Evolutionary conservation across 2,329 filamentous ascomycete genomes (phyloP), one percentile per base, ranked within the genome.

Genomic region (Clonostachys rhizophaga): DNA sequence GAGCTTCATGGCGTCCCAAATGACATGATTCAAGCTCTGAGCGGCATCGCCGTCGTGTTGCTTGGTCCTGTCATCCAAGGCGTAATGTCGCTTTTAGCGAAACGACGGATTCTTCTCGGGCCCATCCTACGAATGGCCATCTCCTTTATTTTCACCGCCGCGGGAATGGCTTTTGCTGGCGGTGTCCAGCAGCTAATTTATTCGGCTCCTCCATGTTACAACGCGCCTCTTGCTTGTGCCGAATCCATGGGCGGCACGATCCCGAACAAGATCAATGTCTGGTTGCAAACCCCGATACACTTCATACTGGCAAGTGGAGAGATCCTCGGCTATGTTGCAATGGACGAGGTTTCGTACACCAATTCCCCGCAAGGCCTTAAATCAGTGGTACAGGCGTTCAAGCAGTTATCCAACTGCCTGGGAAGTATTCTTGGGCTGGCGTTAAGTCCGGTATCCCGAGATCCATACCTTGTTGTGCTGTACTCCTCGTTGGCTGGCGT

Each of bases 341-440:
- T 80, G 50, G 74, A 86, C 12, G 85, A 89, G 60, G 88, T 88
- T 54, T 85, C 84, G 14, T 89, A 83, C 65, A 86, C 83, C 56
- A 87, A 88, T 64, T 85, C 85, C 0, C 85, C 85, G 3, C 24
- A 34, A 12, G 30, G 42, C 24, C 24, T 43, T 5, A 43, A 34
- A 30, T 16, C 18, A n/a, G n/a, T 43, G 4, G 42, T 43, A 7
- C 42, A 43, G 42, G 42, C 42, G 17, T n/a, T 34, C 13, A 34
- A n/a, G 42, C 42, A 43, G 47, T 70, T 84, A 50, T 83, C 78
- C 34, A 77, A 69, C 41, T 81, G 80, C 5, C 70, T 80, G 37
- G 79, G 78, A 3, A 74, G 79, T 2, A 77, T 76, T 33, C 64
- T 89, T 17, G 80, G 78, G 3, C 78, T 84, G 54, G 76, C 83